Base-by-base conservation (phyloP, 225 moss, liverwort and hornwort species). In the Thuidium tamariscinum region DNA sequence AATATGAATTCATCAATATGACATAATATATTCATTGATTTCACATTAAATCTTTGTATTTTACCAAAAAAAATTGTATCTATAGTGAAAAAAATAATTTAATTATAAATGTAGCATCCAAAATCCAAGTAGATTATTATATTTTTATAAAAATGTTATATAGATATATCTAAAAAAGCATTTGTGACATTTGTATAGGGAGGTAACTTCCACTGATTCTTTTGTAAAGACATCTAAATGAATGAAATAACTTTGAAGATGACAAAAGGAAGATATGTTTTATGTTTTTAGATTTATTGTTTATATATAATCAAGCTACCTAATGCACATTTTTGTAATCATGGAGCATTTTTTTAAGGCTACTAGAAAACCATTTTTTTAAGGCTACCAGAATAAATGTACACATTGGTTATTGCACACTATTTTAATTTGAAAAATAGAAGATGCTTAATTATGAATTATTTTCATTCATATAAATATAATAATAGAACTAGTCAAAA, bases 51-150 rank as follows among this genome's bases (percentile, higher is more conserved):
- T 21, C 20, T 66, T 11, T 66, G 2, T 21, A 36, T 36, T 20
- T 36, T 2, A 65, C 20, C n/a, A 25, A 11, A 26, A 21, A 10
- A 10, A 17, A 5, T 10, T 18, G 5, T n/a, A n/a, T 3, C 19
- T 19, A n/a, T 29, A 3, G 18, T 19, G 1, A 64, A 34, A 34
- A 36, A n/a, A 0, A 1, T n/a, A 16, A n/a, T n/a, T 20, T 20
- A 5, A 20, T 36, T 20, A 21, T 6, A 66, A n/a, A 36, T 11
- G 11, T 66, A 3, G 21, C 20, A 3, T 21, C 3, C 36, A 11
- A 21, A 36, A 3, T 0, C 1, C 0, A 0, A 1, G 9, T 21
- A 6, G 21, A 36, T n/a, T n/a, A n/a, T n/a, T 36, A n/a, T 0
- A 17, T 21, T 65, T 11, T 21, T 11, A 66, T 36, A 36, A 66